phyloP scores from a whole-genome alignment of 805 yeast genomes.

The Starmera caribaea region DNA sequence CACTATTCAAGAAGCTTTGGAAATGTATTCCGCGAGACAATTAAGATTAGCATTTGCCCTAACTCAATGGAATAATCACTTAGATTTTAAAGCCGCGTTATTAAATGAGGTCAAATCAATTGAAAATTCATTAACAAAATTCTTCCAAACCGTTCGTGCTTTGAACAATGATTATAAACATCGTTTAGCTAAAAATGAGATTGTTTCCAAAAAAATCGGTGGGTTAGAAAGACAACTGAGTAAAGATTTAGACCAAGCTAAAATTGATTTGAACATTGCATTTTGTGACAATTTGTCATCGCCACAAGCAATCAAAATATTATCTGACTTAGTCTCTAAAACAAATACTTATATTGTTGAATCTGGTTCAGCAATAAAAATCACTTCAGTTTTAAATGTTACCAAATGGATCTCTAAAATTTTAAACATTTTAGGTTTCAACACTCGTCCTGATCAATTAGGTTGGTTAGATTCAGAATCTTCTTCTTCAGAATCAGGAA shows the following conservation, averaged over 20 bases:
- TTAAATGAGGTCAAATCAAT: constrained; percentile 66
- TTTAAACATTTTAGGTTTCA: constrained; percentile 67
- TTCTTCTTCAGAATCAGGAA: constrained; percentile 11
- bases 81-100: constrained; percentile 83
- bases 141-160: constrained; percentile 83
- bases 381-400: constrained; percentile 57
- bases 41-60: constrained; percentile 84
- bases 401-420: constrained; percentile 66
- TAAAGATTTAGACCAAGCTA: constrained; percentile 38
- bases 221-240: constrained; percentile 45
- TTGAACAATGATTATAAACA: constrained; percentile 56
- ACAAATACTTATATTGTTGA: constrained; percentile 63
- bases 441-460: constrained; percentile 51
- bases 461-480: constrained; percentile 63
- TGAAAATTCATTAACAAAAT: constrained; percentile 71
- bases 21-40: constrained; percentile 65
- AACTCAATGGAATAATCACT: constrained; percentile 85
- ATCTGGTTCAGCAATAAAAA: constrained; percentile 40
- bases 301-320: constrained; percentile 56
- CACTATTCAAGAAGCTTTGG: constrained; percentile 84
- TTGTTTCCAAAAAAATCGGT: constrained; percentile 55
- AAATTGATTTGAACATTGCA: constrained; percentile 57
- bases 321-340: constrained; percentile 61
- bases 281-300: constrained; percentile 86
- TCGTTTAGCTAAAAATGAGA: constrained; percentile 33